Conservation (phyloP, 192 early-diverging fungal genomes). For the Geosiphon pyriformis region DNA sequence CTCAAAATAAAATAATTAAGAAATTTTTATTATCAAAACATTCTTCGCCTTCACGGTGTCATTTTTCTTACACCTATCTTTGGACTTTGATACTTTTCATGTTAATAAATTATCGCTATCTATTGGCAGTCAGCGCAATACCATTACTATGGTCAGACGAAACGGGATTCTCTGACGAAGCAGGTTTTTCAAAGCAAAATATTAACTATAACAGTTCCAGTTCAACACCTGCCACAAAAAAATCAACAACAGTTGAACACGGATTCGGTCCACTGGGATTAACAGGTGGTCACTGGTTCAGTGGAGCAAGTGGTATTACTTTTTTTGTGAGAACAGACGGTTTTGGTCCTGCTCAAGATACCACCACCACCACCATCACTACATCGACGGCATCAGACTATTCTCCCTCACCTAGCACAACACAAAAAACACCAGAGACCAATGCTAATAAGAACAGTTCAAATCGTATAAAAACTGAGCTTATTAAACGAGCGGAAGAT, state of each 20-base stretch:
- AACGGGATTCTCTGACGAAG: not conserved
- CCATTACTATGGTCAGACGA: not conserved
- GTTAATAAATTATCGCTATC: not conserved
- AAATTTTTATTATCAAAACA: too few species aligned
- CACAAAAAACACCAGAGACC: too few species aligned
- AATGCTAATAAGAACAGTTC: too few species aligned
- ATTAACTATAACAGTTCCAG: not conserved
- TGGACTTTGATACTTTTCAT: not conserved
- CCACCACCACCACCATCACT: too few species aligned
- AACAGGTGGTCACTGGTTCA: constrained; percentile 15
- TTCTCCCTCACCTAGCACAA: too few species aligned
- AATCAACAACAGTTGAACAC: not conserved
- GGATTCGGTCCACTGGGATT: not conserved
- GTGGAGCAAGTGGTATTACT: not conserved
- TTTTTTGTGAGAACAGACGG: constrained; percentile 4
- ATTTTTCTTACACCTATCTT: too few species aligned
- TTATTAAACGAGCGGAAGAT: not conserved
- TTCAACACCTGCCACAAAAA: too few species aligned
- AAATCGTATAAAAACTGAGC: not conserved
- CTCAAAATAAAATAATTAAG: too few species aligned
- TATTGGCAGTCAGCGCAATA: not conserved
- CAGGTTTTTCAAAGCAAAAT: not conserved
- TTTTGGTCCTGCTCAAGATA: too few species aligned
- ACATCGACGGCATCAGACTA: too few species aligned
- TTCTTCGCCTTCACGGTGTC: too few species aligned